These are phyloP conservation scores for Sporothrix protearum DNA, from an alignment of 2,329 filamentous ascomycete genomes.

Conservation along the genomic window DNA sequence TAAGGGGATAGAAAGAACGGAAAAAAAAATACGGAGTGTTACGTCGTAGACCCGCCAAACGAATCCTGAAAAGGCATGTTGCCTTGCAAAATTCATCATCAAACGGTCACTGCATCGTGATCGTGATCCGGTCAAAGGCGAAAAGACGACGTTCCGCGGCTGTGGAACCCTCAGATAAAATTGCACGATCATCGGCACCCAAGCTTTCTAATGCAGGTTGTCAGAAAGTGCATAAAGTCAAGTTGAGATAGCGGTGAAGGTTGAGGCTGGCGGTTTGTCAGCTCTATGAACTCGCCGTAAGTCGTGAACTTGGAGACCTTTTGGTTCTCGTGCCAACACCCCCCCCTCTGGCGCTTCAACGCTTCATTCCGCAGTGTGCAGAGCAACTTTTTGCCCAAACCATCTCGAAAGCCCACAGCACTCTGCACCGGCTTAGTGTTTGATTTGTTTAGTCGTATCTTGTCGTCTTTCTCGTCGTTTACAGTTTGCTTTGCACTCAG, in stretches of 20 bases:
- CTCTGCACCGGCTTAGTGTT: too few species aligned
- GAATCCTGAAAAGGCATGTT: not conserved
- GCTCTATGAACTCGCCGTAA: not conserved
- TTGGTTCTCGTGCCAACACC: not conserved
- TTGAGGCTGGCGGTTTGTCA: not conserved
- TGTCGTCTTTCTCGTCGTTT: not conserved
- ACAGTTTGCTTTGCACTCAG: not conserved
- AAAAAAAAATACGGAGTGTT: not conserved
- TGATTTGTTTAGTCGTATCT: not conserved
- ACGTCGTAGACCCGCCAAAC: not conserved
- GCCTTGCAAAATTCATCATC: not conserved
- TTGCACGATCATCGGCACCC: not conserved
- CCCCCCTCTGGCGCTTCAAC: too few species aligned
- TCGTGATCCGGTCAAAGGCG: not conserved
- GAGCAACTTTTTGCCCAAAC: not conserved
- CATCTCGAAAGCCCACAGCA: not conserved
- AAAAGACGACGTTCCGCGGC: not conserved
- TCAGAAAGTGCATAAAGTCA: not conserved
- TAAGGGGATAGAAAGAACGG: not conserved
- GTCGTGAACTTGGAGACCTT: not conserved
- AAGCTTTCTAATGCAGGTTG: not conserved
- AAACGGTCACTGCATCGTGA: not conserved
- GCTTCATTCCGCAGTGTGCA: not conserved
- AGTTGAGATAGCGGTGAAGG: too few species aligned
- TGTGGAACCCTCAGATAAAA: too few species aligned